Conservation (phyloP, 345 rosid species). For the Bruguiera parviflora region DNA sequence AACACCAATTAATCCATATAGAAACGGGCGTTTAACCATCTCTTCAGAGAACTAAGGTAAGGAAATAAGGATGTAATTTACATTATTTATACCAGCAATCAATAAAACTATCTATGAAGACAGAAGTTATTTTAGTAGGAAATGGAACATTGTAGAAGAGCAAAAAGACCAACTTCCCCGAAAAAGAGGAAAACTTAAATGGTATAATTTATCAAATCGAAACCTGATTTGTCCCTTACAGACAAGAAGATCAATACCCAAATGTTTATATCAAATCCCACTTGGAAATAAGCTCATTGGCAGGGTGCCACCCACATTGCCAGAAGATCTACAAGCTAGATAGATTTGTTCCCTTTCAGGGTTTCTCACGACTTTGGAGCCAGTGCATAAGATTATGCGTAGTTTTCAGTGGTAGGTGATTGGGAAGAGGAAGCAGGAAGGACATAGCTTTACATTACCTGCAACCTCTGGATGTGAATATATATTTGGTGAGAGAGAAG, state of each 20-base stretch:
- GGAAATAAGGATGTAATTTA: background rate
- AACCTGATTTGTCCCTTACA: background rate
- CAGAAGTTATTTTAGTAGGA: background rate
- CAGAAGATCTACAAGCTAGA: slow-evolving; percentile 17
- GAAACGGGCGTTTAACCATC: no score
- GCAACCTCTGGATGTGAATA: slow-evolving; percentile 1
- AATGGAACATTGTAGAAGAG: no score
- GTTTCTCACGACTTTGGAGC: slow-evolving; percentile 4
- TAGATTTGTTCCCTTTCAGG: slow-evolving; percentile 34
- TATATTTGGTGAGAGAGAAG: slow-evolving; percentile 23
- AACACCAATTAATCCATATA: no score
- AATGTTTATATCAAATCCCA: slow-evolving; percentile 11
- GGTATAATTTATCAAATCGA: no score
- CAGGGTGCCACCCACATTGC: slow-evolving; percentile 27
- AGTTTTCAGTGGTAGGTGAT: slow-evolving; percentile 59
- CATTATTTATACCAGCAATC: background rate
- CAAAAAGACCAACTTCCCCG: no score
- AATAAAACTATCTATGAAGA: background rate
- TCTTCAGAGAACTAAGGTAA: no score
- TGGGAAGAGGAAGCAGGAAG: slow-evolving; percentile 17
- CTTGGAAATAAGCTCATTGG: slow-evolving; percentile 6
- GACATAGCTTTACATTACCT: slow-evolving; percentile 36
- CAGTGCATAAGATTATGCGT: slow-evolving; percentile 29
- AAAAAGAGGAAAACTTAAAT: no score
- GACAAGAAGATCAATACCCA: slow-evolving; percentile 9